Conservation (phyloP, 768 basidiomycete species). For the Suillus spraguei region DNA sequence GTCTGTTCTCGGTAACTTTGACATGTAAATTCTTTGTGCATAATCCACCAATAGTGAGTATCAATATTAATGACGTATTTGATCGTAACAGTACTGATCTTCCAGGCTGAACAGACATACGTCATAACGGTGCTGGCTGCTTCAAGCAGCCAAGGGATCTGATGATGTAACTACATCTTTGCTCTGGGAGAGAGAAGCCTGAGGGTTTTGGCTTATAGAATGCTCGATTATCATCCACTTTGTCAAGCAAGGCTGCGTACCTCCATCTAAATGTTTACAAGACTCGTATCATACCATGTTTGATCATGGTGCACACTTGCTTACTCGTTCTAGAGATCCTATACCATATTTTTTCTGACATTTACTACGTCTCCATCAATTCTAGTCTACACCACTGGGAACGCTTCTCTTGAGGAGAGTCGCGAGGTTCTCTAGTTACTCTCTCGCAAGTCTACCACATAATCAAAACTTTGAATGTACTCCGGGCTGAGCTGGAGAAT, state of each 20-base stretch:
- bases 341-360: background rate
- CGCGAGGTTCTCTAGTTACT: background rate
- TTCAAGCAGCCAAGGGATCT: background rate
- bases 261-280: background rate
- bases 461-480: slow-evolving; percentile 20
- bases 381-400: background rate
- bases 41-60: background rate
- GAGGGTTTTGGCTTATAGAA: background rate
- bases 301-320: background rate
- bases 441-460: slow-evolving; percentile 12
- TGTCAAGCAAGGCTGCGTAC: background rate
- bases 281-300: background rate
- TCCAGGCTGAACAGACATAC: background rate
- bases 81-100: background rate
- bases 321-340: background rate
- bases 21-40: background rate
- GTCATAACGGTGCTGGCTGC: too few relatives aligned
- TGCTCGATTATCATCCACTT: background rate
- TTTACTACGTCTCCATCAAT: background rate
- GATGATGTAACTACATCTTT: background rate
- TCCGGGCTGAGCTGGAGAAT: slow-evolving; percentile 18
- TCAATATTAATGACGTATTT: background rate
- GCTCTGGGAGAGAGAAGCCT: too few relatives aligned
- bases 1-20: background rate
- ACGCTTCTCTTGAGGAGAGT: too few relatives aligned